A percentile compares a stretch with the other conserved stretches of the same genome.
Evolutionary conservation across 805 yeast species (phyloP).

Genomic region (Nakazawaea populi): DNA sequence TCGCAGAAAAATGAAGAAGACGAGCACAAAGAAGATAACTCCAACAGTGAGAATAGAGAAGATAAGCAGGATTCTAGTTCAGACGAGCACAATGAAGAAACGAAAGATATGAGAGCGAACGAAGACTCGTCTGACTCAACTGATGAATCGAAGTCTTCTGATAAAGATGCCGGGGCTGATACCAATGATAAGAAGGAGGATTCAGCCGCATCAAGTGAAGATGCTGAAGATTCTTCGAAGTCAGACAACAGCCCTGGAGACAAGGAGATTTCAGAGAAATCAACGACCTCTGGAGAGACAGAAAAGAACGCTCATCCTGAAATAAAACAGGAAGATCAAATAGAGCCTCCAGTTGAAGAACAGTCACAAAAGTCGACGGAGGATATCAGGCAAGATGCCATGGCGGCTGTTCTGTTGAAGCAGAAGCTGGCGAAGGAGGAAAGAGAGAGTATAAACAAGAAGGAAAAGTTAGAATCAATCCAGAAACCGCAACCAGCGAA

Average conservation of each 20-base stretch:
- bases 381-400: constrained; percentile 8
- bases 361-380: constrained; percentile 10
- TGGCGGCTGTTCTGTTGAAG: constrained; percentile 9
- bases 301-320: not conserved
- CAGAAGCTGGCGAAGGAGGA: constrained; percentile 10
- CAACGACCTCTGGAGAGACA: not conserved
- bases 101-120: not conserved
- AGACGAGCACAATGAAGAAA: not conserved
- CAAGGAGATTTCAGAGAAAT: too few species aligned
- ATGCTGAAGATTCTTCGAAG: too few species aligned
- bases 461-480: constrained; percentile 12
- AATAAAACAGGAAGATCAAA: constrained; percentile 12
- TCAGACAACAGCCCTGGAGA: too few species aligned
- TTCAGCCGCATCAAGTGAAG: not conserved
- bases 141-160: not conserved
- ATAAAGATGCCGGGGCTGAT: constrained; percentile 14
- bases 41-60: not conserved
- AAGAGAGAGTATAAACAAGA: constrained; percentile 14
- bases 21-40: not conserved
- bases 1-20: not conserved
- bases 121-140: not conserved
- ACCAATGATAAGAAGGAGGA: constrained; percentile 8
- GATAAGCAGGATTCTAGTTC: not conserved
- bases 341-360: constrained; percentile 13
- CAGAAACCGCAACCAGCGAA: constrained; percentile 9